Evolutionary conservation across 2,329 filamentous ascomycete species (phyloP).

Genomic region (Ceratocystis variospora): DNA sequence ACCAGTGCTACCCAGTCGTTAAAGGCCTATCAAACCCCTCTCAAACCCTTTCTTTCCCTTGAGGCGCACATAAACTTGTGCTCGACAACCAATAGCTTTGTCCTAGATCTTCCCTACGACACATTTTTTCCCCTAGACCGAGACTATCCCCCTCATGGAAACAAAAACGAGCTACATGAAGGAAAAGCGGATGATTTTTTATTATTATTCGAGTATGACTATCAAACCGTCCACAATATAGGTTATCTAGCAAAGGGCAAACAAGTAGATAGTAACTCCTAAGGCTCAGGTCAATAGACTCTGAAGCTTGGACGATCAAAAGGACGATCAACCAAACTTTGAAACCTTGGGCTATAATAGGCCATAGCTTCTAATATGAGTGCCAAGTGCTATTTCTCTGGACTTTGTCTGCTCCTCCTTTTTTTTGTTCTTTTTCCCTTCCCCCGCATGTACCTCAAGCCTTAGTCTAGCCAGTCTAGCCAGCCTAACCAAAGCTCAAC

Average conservation of each 20-base stretch:
- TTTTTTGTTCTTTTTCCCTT: not conserved
- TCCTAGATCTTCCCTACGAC: no score
- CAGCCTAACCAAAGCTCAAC: no score
- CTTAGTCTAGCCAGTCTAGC: not conserved
- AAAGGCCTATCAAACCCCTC: no score
- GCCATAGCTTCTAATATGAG: not conserved
- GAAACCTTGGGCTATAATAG: not conserved
- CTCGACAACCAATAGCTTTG: no score
- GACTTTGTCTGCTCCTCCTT: not conserved
- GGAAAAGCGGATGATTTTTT: not conserved
- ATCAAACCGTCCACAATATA: not conserved
- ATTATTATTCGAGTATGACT: not conserved
- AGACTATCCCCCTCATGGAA: no score
- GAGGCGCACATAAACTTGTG: no score
- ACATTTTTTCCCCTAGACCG: no score
- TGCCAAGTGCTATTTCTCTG: not conserved
- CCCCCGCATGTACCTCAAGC: not conserved
- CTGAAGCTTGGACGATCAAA: not conserved
- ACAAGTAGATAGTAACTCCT: not conserved
- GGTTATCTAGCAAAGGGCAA: not conserved
- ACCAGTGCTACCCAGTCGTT: no score
- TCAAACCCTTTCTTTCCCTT: no score
- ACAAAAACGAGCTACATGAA: no score
- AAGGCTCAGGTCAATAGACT: not conserved
- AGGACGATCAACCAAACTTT: not conserved